phyloP scores from a whole-genome alignment of 306 rosid species.

The Ormosia semicastrata region DNA sequence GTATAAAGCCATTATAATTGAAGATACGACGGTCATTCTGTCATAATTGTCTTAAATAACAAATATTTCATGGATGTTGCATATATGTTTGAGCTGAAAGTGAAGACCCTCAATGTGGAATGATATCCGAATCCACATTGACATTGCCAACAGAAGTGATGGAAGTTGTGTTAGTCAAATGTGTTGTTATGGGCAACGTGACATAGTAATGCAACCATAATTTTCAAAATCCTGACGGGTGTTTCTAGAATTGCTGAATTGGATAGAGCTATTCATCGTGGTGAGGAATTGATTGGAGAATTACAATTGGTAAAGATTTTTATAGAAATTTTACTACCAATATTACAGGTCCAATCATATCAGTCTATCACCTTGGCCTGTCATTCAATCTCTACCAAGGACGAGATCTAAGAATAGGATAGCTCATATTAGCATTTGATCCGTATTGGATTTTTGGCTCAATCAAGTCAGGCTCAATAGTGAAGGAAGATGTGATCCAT shows the following conservation, averaged over 20 bases:
- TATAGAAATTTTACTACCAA: neutral
- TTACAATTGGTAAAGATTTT: neutral
- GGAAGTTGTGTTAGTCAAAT: constrained; percentile 29
- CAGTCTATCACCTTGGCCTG: neutral
- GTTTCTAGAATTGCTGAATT: neutral
- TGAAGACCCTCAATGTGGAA: neutral
- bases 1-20: neutral
- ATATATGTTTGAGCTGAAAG: neutral
- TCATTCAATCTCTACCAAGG: neutral
- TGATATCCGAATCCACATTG: neutral
- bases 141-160: neutral
- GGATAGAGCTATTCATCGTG: neutral
- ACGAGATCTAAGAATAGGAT: neutral
- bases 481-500: too few species aligned
- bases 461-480: too few species aligned
- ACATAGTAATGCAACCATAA: neutral
- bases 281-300: neutral
- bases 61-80: neutral
- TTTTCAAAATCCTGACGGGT: neutral
- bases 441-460: too few species aligned
- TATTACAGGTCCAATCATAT: neutral
- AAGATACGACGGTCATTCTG: neutral
- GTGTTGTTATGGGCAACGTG: constrained; percentile 1
- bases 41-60: neutral
- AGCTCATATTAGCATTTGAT: neutral